Evolutionary conservation across 106 monocot genomes (phyloP), one percentile per base, ranked within the genome.

Genomic region (Allium fistulosum): DNA sequence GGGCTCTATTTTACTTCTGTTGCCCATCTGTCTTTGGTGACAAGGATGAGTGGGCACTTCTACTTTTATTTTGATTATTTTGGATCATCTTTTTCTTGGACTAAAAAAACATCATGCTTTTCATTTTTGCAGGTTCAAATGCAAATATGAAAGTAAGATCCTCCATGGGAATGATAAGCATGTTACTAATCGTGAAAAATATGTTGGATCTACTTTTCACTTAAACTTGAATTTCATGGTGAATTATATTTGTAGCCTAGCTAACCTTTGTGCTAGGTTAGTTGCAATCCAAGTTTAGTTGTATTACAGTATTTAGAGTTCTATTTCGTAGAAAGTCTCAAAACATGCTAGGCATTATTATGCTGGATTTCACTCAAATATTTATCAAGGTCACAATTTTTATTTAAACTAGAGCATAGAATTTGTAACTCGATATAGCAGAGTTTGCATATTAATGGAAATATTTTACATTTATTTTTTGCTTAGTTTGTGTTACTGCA

Each of bases 1-100:
- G 99, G 99, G 93, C 93, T 66, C 70, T 99, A 57, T 99, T 99
- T 69, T 64, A 87, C 80, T 93, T 99, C 22, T 99, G 93, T 73
- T 99, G 93, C 77, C 90, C 93, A 46, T 79, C 79, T 56, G 63
- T 99, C 46, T 77, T 99, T 80, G 99, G 99, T 53, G 90, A 90
- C 73, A 99, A 93, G 82, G 71, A 93, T 75, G 70, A 79, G 99
- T 99, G 85, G 74, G 58, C 46, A 57, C 37, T 12, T 63, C 65
- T 46, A 1, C 7, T 63, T 70, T 61, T 48, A 53, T 37, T 15
- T 26, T 56, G 8, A 14, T 17, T 60, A 51, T 18, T 61, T 37
- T 37, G 37, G 37, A 37, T 37, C 5, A 37, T 37, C 37, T 37
- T 37, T 37, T 37, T 52, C 26, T 67, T 11, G 37, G 49, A 45